A percentile compares a stretch with the other conserved stretches of the same genome.
Conservation (phyloP, 352 stramenopile species). For the Aphanomyces euteiches region DNA sequence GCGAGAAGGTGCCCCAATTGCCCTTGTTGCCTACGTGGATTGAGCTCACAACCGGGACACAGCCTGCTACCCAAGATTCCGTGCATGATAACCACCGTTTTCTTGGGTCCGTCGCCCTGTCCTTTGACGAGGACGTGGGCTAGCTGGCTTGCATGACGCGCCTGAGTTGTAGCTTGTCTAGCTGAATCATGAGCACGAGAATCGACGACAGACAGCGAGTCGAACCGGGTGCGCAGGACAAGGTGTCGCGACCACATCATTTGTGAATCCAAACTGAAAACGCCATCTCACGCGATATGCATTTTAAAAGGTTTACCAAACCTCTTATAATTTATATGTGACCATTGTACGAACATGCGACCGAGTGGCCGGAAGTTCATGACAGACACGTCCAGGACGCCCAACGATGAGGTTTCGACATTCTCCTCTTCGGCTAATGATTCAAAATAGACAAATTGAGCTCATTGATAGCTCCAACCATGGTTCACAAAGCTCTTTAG, state of each 20-base stretch:
- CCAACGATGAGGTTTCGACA: too few species aligned
- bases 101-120: constrained; percentile 37
- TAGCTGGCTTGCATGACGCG: not conserved
- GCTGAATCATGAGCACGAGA: too few species aligned
- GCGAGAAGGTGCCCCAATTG: constrained; percentile 80
- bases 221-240: too few species aligned
- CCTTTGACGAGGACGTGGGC: constrained; percentile 1
- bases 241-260: constrained; percentile 2
- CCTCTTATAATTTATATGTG: not conserved
- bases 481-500: too few species aligned
- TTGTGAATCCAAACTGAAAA: not conserved
- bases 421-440: too few species aligned
- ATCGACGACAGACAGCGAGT: too few species aligned
- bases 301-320: not conserved
- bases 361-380: too few species aligned
- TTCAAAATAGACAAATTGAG: too few species aligned
- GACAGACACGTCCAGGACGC: too few species aligned
- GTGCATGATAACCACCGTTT: constrained; percentile 75
- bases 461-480: too few species aligned
- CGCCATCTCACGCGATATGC: not conserved
- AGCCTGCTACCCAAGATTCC: constrained; percentile 59
- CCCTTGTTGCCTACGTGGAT: constrained; percentile 66
- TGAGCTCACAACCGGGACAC: not conserved
- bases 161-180: too few species aligned
- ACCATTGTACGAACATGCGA: too few species aligned